phyloP scores from a whole-genome alignment of 176 grass and related monocot genomes.

The Avena atlantica region DNA sequence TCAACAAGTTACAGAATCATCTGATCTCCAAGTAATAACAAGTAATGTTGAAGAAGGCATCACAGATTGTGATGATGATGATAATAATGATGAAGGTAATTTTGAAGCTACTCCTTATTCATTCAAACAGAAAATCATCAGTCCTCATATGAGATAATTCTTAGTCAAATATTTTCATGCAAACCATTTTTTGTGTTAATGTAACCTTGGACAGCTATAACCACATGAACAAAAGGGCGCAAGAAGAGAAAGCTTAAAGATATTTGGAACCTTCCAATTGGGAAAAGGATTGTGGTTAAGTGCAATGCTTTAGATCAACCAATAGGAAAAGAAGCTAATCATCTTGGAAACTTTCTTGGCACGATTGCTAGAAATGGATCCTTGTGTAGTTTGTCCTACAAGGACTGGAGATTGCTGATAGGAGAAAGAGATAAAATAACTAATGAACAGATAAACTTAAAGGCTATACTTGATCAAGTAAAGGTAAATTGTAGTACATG shows the following conservation, averaged over 20 bases:
- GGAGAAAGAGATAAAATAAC: too few relatives aligned
- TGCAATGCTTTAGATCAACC: too few relatives aligned
- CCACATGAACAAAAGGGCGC: background rate
- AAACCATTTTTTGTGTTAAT: background rate
- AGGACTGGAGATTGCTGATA: too few relatives aligned
- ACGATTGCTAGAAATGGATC: too few relatives aligned
- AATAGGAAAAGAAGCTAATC: too few relatives aligned
- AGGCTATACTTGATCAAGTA: too few relatives aligned
- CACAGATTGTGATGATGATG: background rate
- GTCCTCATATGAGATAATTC: background rate
- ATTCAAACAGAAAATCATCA: background rate
- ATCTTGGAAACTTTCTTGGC: too few relatives aligned
- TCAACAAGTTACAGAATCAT: background rate
- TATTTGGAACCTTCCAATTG: conserved; percentile 5
- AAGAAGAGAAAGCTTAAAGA: background rate
- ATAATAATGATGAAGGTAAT: background rate
- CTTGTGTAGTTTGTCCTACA: too few relatives aligned
- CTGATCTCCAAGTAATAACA: background rate
- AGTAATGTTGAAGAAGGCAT: background rate
- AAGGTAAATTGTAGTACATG: too few relatives aligned
- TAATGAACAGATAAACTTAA: too few relatives aligned
- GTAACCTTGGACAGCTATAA: background rate
- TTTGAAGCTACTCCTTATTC: background rate
- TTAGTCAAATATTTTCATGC: background rate
- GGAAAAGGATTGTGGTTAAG: background rate